A percentile compares a stretch with the other conserved stretches of the same genome.
phyloP scores from a whole-genome alignment of 805 yeast species.

The Candida arabinofermentans region DNA sequence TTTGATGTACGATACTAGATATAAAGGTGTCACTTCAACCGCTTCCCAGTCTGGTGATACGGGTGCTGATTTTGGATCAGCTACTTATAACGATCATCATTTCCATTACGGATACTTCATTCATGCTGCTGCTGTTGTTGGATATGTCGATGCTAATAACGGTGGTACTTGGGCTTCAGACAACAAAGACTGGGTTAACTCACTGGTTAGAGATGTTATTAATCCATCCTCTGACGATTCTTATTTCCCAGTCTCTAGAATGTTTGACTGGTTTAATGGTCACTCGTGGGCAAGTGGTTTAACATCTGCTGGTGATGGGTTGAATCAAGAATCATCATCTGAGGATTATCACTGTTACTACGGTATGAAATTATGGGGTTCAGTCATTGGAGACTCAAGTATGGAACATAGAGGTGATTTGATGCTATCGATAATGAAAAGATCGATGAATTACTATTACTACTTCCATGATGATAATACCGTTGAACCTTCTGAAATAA shows the following conservation, averaged over 20 bases:
- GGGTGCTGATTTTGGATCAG: conserved; percentile 45
- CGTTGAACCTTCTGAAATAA: conserved; percentile 52
- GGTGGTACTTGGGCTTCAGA: conserved; percentile 53
- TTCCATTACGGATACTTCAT: conserved; percentile 54
- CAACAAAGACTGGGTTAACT: conserved; percentile 48
- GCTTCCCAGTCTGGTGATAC: conserved; percentile 42
- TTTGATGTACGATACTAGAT: conserved; percentile 51
- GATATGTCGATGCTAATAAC: conserved; percentile 45
- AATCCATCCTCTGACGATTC: conserved; percentile 52
- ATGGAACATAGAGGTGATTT: conserved; percentile 54
- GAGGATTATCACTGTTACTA: conserved; percentile 73
- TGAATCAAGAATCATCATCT: conserved; percentile 69
- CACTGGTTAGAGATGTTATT: conserved; percentile 63
- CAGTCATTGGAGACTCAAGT: conserved; percentile 46
- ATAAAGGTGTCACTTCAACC: conserved; percentile 53
- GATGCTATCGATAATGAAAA: conserved; percentile 55
- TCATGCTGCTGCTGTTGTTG: conserved; percentile 63
- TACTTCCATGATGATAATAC: conserved; percentile 49
- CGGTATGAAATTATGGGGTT: conserved; percentile 64
- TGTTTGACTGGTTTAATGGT: conserved; percentile 74
- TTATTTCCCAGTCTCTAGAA: conserved; percentile 61
- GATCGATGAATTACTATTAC: conserved; percentile 55
- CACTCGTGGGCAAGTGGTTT: conserved; percentile 80
- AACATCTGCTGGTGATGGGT: conserved; percentile 68
- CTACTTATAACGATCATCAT: conserved; percentile 54